Base-by-base conservation (phyloP, 1,284 basidiomycete genomes). In the Ustilago nuda region DNA sequence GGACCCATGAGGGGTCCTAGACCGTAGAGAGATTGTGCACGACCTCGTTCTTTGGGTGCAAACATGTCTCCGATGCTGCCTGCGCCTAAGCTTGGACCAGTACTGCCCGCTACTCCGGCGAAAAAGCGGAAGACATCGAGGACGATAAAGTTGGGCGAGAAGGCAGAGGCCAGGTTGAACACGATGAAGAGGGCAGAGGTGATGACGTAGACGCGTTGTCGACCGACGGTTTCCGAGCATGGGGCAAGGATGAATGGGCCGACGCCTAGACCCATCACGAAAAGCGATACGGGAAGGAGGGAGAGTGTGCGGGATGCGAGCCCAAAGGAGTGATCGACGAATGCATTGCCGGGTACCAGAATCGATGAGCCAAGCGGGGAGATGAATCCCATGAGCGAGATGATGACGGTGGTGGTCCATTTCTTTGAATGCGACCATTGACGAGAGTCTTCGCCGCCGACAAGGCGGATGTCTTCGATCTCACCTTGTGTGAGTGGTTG, bases 241-340 rank as follows among this genome's bases (percentile, higher is more conserved):
- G 88, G 88, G 0, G 88, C 87, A 56, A 88, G 87, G 9, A 88
- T 43, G 76, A 88, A 88, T 0, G 88, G 88, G 0, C 88, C 88
- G 8, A 81, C 71, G 4, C 81, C 76, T 8, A 78, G 65, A n/a
- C 82, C 79, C 5, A 82, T 50, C 17, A 82, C 76, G 43, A 80
- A 83, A 30, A 82, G 41, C 27, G 71, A 76, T 8, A 82, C 77
- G 32, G 82, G 82, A 1, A 83, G 60, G 5, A 82, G 48, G 19
- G 78, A 72, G 1, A 81, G 55, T 2, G 67, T 70, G 3, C 72
- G 72, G 15, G 77, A 78, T 32, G 32, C 48, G 6, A 83, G 59
- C 9, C 54, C 23, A 50, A 82, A 78, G 13, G 51, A 46, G 15
- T 37, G 39, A 51, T 76, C 81, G 45, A 83, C 59, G n/a, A 64